phyloP scores from a whole-genome alignment of 495 filamentous ascomycete species.

The Bryoglossum gracile region DNA sequence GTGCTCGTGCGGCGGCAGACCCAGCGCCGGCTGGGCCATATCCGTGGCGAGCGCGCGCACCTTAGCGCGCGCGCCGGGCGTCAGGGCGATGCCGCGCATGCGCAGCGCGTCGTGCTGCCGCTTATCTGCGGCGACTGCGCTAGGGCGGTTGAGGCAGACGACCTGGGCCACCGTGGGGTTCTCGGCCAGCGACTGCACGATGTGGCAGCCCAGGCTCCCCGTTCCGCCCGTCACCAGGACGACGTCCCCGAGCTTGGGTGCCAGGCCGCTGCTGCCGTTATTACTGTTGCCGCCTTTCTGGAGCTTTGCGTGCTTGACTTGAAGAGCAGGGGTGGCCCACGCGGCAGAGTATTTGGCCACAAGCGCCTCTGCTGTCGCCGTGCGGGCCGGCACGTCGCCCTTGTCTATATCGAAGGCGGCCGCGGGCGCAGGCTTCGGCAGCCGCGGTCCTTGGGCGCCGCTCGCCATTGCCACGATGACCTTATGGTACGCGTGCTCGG shows the following conservation, averaged over 20 bases:
- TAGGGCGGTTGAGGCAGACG: slow-evolving; percentile 42
- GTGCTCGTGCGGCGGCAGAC: slow-evolving; percentile 35
- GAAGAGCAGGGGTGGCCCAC: slow-evolving; percentile 8
- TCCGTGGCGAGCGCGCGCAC: slow-evolving; percentile 42
- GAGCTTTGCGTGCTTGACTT: no score
- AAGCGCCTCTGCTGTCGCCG: slow-evolving; percentile 29
- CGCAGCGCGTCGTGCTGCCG: slow-evolving; percentile 36
- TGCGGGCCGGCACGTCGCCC: slow-evolving; percentile 24
- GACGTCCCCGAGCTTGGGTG: no score
- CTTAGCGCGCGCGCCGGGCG: slow-evolving; percentile 26
- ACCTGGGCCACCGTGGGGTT: slow-evolving; percentile 30
- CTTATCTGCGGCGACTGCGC: slow-evolving; percentile 13
- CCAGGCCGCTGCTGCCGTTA: background rate
- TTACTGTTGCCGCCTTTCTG: background rate
- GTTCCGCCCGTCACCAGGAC: slow-evolving; percentile 49
- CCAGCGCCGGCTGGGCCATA: slow-evolving; percentile 36
- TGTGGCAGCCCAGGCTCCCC: slow-evolving; percentile 42
- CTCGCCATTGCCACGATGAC: slow-evolving; percentile 40
- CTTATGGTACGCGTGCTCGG: slow-evolving; percentile 36
- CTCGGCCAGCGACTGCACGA: slow-evolving; percentile 33
- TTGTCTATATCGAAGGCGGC: slow-evolving; percentile 20
- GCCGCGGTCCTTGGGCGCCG: slow-evolving; percentile 27
- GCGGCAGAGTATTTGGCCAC: slow-evolving; percentile 23
- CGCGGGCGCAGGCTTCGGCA: slow-evolving; percentile 21
- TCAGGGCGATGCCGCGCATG: slow-evolving; percentile 30